These are phyloP conservation scores for Cutaneotrichosporon cyanovorans DNA, from an alignment of 1,284 basidiomycete species.

Conservation along the genomic window DNA sequence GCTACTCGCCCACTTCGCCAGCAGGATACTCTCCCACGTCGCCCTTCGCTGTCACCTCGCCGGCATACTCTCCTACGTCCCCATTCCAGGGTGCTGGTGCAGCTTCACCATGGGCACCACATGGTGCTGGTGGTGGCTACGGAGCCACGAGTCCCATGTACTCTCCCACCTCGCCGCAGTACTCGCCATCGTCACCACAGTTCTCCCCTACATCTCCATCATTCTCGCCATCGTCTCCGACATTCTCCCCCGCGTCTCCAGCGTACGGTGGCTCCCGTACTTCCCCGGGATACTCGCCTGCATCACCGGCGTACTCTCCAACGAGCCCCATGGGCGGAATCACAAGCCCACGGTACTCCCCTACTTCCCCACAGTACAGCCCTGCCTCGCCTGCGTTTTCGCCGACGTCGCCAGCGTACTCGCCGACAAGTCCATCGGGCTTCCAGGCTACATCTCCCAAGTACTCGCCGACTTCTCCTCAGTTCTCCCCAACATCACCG, in stretches of 20 bases:
- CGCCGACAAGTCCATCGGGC: conserved; percentile 53
- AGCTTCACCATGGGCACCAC: conserved; percentile 67
- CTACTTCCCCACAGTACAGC: conserved; percentile 24
- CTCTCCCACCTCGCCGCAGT: conserved; percentile 75
- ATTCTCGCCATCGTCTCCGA: conserved; percentile 48
- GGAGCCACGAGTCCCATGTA: conserved; percentile 56
- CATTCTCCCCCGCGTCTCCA: conserved; percentile 58
- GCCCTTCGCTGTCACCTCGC: conserved; percentile 52
- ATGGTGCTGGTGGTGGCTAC: conserved; percentile 54
- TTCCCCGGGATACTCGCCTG: conserved; percentile 35
- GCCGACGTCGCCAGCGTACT: conserved; percentile 53
- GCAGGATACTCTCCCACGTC: conserved; percentile 70
- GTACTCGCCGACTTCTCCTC: conserved; percentile 50
- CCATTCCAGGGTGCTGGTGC: conserved; percentile 58
- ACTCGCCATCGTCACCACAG: conserved; percentile 79
- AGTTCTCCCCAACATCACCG: conserved; percentile 70
- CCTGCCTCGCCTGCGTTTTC: conserved; percentile 39
- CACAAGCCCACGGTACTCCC: conserved; percentile 19
- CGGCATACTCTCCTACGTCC: conserved; percentile 60
- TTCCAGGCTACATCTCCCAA: conserved; percentile 77
- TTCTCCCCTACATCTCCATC: conserved; percentile 85
- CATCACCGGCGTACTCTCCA: conserved; percentile 30
- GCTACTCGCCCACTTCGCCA: conserved; percentile 49
- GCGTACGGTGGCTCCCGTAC: conserved; percentile 51
- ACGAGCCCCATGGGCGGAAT: conserved; percentile 18